Percentiles rank a stretch among this genome's conserved stretches.
Evolutionary conservation across 176 grass and related monocot species (phyloP).

Genomic region (Calamus simplicifolius): DNA sequence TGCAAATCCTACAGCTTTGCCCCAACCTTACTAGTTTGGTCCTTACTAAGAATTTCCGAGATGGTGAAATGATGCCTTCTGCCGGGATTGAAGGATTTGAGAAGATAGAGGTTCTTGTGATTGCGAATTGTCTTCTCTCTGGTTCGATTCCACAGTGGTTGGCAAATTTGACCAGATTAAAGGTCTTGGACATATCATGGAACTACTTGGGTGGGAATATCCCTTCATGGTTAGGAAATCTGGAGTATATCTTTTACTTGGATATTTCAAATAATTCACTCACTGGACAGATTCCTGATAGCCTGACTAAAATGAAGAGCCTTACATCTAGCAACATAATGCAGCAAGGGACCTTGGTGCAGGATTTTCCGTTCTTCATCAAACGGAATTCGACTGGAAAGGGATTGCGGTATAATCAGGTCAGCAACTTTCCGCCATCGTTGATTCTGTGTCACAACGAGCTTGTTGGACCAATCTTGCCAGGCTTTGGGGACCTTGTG

Average conservation of each 20-base stretch:
- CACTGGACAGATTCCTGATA: constrained; percentile 50
- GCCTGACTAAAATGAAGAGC: constrained; percentile 51
- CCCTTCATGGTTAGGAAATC: constrained; percentile 43
- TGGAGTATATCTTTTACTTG: constrained; percentile 77
- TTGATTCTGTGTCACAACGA: constrained; percentile 55
- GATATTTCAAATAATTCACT: constrained; percentile 87
- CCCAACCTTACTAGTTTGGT: constrained; percentile 60
- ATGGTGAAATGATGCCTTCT: constrained; percentile 46
- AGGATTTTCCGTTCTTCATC: constrained; percentile 56
- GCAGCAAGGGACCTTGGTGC: constrained; percentile 17
- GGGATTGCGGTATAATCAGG: constrained; percentile 79
- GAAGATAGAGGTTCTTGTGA: constrained; percentile 66
- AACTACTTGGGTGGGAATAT: constrained; percentile 63
- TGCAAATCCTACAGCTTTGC: constrained; percentile 66
- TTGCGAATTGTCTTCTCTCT: constrained; percentile 68
- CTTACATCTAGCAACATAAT: constrained; percentile 28
- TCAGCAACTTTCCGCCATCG: constrained; percentile 73
- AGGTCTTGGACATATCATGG: constrained; percentile 89
- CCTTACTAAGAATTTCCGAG: constrained; percentile 77
- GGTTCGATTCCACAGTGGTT: constrained; percentile 63
- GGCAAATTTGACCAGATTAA: constrained; percentile 31
- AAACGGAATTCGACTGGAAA: constrained; percentile 62
- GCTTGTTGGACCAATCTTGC: constrained; percentile 40
- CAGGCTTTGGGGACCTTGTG: constrained; percentile 52
- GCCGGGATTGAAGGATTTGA: constrained; percentile 63